phyloP scores from a whole-genome alignment of 108 stramenopile genomes.

The Cylindrotheca closterium region DNA sequence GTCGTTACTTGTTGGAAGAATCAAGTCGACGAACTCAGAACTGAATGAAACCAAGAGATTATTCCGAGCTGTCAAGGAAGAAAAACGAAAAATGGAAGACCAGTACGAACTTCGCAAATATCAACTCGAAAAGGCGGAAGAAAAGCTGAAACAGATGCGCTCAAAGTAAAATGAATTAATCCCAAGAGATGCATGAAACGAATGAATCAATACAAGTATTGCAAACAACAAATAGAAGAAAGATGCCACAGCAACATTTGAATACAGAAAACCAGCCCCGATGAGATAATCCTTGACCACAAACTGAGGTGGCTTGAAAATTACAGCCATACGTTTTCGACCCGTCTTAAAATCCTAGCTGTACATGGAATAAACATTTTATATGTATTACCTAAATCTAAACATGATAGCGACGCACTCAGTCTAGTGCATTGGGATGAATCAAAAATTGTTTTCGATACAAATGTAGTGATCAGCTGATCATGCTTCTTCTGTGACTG shows the following conservation, averaged over 20 bases:
- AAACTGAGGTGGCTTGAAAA: neutral
- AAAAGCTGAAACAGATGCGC: neutral
- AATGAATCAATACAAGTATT: neutral
- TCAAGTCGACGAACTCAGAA: neutral
- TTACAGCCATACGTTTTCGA: neutral
- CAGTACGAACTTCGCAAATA: slow-evolving; percentile 12
- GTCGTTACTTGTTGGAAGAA: neutral
- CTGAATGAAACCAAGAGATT: neutral
- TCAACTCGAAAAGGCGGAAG: neutral
- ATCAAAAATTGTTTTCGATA: neutral
- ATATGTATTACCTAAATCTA: too few species aligned
- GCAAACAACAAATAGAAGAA: slow-evolving; percentile 8
- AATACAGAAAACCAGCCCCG: neutral
- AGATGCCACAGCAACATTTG: neutral
- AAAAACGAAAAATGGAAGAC: slow-evolving; percentile 12
- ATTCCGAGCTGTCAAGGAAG: neutral
- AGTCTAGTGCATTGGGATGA: neutral
- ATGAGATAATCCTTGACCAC: too few species aligned
- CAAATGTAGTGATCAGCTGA: neutral
- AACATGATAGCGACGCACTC: neutral
- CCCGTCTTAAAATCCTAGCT: neutral
- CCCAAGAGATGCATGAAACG: neutral
- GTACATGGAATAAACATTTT: too few species aligned
- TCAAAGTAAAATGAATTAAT: too few species aligned
- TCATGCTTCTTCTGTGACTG: neutral